phyloP scores from a whole-genome alignment of 257 asterid species.

The Prunella vulgaris region DNA sequence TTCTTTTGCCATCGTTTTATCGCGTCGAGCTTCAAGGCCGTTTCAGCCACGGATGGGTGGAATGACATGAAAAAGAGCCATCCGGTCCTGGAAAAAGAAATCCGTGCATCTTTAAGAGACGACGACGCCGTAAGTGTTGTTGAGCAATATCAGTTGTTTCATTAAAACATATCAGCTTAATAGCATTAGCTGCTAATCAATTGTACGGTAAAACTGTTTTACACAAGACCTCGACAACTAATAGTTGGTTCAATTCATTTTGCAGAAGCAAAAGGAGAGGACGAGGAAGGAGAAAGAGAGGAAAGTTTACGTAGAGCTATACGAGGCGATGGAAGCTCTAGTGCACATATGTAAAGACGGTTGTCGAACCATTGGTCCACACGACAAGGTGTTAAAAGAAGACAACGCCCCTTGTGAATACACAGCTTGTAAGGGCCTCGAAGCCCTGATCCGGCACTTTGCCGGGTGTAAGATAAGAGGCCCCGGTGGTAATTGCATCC shows the following conservation, averaged over 20 bases:
- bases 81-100: conserved; percentile 61
- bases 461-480: conserved; percentile 70
- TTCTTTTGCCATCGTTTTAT: conserved; percentile 67
- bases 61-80: conserved; percentile 79
- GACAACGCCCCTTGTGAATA: conserved; percentile 58
- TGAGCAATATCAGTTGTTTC: no score
- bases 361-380: conserved; percentile 79
- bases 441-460: conserved; percentile 69
- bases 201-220: no score
- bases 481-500: conserved; percentile 60
- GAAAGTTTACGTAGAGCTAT: conserved; percentile 49
- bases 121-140: conserved; percentile 50
- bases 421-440: conserved; percentile 67
- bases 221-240: no score
- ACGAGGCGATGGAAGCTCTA: conserved; percentile 90
- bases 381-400: conserved; percentile 39
- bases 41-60: conserved; percentile 75
- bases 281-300: conserved; percentile 50
- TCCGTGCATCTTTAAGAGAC: conserved; percentile 36
- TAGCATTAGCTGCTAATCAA: no score
- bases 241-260: not conserved
- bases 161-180: no score
- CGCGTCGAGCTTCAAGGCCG: conserved; percentile 51
- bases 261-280: conserved; percentile 49
- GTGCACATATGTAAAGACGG: conserved; percentile 89